These are phyloP conservation scores for Rauvolfia tetraphylla DNA, from an alignment of 257 asterid species.

Conservation along the genomic window DNA sequence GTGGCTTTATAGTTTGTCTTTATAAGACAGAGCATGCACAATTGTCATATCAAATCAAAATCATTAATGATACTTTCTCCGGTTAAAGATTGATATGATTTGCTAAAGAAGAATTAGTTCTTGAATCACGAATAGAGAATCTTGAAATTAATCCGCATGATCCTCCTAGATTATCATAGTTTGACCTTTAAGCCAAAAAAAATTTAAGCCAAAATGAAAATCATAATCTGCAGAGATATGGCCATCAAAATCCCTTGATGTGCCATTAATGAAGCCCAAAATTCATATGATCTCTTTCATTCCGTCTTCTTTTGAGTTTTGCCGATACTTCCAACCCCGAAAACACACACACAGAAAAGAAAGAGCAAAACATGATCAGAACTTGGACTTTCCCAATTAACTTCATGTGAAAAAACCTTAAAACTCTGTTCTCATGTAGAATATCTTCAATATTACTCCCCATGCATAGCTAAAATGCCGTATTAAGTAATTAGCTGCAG, in stretches of 20 bases:
- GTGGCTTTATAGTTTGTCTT: not conserved
- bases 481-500: too few species aligned
- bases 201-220: not conserved
- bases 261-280: too few species aligned
- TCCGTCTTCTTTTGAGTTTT: too few species aligned
- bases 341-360: too few species aligned
- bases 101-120: not conserved
- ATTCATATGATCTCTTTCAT: too few species aligned
- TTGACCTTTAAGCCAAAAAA: not conserved
- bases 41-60: not conserved
- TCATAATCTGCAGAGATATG: not conserved
- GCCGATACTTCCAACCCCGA: too few species aligned
- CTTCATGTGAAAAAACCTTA: too few species aligned
- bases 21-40: not conserved
- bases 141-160: not conserved
- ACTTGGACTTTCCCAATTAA: not conserved
- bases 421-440: too few species aligned
- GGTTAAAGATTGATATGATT: not conserved
- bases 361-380: too few species aligned
- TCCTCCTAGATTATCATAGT: not conserved
- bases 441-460: not conserved
- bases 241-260: not conserved
- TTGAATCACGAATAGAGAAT: not conserved
- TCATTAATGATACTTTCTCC: not conserved
- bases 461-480: not conserved